Percentiles rank a stretch among this genome's conserved stretches.
phyloP scores from a whole-genome alignment of 2,329 filamentous ascomycete genomes.

The Diplodia seriata region DNA sequence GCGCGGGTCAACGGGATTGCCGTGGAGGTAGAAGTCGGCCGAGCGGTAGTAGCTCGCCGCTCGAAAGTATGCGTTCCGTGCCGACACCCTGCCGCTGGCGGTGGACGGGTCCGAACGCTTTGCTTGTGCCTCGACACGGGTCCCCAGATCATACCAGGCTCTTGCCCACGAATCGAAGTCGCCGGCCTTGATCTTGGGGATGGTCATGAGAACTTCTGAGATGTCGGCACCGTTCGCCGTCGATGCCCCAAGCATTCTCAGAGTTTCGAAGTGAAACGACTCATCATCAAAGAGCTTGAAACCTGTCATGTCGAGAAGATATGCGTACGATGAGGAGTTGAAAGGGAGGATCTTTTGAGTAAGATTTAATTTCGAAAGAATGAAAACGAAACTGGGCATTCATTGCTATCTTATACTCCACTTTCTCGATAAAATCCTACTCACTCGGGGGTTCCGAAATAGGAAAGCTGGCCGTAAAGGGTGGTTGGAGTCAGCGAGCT shows the following conservation, averaged over 20 bases:
- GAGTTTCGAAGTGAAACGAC: background rate
- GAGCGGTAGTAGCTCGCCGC: slow-evolving; percentile 14
- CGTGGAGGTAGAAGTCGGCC: slow-evolving; percentile 19
- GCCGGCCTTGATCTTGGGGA: background rate
- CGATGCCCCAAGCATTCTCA: background rate
- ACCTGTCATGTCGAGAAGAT: background rate
- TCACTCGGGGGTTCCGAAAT: too few species aligned
- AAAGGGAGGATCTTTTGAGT: too few species aligned
- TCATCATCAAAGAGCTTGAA: background rate
- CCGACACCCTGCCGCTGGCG: background rate
- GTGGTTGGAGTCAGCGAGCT: too few species aligned
- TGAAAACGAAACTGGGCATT: too few species aligned
- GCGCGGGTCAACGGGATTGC: background rate
- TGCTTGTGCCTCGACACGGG: background rate
- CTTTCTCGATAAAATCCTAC: too few species aligned
- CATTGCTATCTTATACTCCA: too few species aligned
- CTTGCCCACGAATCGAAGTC: background rate
- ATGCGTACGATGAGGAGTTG: background rate
- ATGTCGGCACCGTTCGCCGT: background rate
- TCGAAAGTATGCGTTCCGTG: background rate
- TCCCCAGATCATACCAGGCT: background rate
- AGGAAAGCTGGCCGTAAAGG: too few species aligned
- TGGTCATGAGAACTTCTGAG: background rate
- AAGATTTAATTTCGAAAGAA: too few species aligned
- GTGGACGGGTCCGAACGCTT: background rate